Evolutionary conservation across 1,139 yeast genomes (phyloP).

Genomic region (Geotrichum fermentans): DNA sequence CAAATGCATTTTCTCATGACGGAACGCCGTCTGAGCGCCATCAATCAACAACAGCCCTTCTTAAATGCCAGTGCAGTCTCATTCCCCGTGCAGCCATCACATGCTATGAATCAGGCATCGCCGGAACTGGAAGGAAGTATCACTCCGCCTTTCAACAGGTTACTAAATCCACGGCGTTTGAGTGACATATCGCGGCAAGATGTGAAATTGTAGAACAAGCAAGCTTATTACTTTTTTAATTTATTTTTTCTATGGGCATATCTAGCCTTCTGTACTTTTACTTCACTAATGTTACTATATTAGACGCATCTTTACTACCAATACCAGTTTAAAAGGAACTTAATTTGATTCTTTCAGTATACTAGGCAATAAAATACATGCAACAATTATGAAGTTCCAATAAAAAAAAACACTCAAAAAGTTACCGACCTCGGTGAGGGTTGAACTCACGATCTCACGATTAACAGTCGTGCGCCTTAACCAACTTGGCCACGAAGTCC

Average conservation of each 20-base stretch:
- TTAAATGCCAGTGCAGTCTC: background rate
- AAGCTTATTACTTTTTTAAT: no score
- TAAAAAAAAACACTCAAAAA: no score
- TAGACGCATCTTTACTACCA: no score
- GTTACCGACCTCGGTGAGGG: conserved; percentile 21
- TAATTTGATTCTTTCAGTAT: no score
- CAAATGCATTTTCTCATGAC: conserved; percentile 36
- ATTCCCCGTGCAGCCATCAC: background rate
- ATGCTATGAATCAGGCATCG: background rate
- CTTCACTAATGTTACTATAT: no score
- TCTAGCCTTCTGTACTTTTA: no score
- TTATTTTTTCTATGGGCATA: no score
- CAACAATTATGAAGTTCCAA: no score
- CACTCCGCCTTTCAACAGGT: background rate
- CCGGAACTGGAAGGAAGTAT: conserved; percentile 3
- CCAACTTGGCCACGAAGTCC: conserved; percentile 56
- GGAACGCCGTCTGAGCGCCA: conserved; percentile 30
- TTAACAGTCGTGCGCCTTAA: conserved; percentile 55
- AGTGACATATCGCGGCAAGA: conserved; percentile 21
- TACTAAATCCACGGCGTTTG: conserved; percentile 12
- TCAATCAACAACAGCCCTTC: conserved; percentile 14
- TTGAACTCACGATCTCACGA: conserved; percentile 25
- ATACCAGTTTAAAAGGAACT: no score
- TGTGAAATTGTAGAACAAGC: conserved; percentile 16
- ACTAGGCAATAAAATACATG: no score